These are phyloP conservation scores for Huntiella omanensis DNA, from an alignment of 2,329 filamentous ascomycete genomes.

Conservation along the genomic window DNA sequence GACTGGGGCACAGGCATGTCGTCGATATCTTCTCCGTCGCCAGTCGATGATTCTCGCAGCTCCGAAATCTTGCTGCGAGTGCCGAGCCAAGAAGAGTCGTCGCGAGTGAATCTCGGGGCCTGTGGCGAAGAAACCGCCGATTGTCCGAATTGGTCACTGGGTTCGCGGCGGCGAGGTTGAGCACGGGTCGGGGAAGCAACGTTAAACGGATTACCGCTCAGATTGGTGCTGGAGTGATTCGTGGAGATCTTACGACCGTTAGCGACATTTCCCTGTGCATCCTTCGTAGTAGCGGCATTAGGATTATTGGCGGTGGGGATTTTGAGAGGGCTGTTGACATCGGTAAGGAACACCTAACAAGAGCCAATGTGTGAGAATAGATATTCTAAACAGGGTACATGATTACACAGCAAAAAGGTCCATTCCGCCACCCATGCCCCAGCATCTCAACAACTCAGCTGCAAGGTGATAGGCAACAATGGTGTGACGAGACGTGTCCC, in stretches of 20 bases:
- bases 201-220: conserved; percentile 31
- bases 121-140: conserved; percentile 38
- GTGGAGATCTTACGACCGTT: conserved; percentile 68
- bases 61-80: conserved; percentile 25
- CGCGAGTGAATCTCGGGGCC: conserved; percentile 37
- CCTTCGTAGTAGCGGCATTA: conserved; percentile 4
- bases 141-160: conserved; percentile 41
- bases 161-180: conserved; percentile 64
- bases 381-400: background rate
- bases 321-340: conserved; percentile 72
- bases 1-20: conserved; percentile 15
- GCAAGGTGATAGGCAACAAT: no score
- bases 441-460: no score
- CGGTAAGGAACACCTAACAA: conserved; percentile 53
- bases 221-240: conserved; percentile 46
- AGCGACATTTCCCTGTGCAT: conserved; percentile 27
- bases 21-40: conserved; percentile 30
- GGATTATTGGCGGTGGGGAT: conserved; percentile 46
- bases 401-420: no score
- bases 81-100: conserved; percentile 43
- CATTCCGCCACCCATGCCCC: no score
- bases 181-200: conserved; percentile 62
- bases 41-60: conserved; percentile 23
- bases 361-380: background rate
- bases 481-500: no score